phyloP scores from a whole-genome alignment of 768 basidiomycete genomes.

The Dictyophora rubrovolvata region DNA sequence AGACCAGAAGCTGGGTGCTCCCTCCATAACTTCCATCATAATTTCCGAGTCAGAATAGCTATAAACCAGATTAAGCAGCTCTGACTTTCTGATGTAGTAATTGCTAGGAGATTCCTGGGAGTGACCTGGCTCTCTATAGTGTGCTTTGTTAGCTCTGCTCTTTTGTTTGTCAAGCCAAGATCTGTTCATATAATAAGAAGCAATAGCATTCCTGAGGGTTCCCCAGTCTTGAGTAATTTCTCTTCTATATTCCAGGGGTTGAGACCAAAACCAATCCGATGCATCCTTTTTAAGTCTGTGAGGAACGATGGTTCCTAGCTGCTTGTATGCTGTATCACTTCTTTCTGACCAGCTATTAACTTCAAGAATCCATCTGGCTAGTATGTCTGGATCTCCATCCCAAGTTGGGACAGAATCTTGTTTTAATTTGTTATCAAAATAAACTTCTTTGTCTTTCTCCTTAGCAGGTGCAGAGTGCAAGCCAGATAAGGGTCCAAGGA shows the following conservation, averaged over 20 bases:
- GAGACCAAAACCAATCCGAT: slow-evolving; percentile 24
- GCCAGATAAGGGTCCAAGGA: too few relatives aligned
- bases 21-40: slow-evolving; percentile 27
- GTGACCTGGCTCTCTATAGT: slow-evolving; percentile 21
- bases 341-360: slow-evolving; percentile 18
- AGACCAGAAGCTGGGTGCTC: slow-evolving; percentile 22
- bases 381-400: slow-evolving; percentile 19
- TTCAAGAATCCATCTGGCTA: slow-evolving; percentile 19
- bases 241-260: slow-evolving; percentile 2
- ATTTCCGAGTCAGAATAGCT: slow-evolving; percentile 20
- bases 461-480: too few relatives aligned
- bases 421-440: slow-evolving; percentile 26
- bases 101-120: slow-evolving; percentile 23
- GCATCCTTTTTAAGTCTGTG: slow-evolving; percentile 14
- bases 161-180: slow-evolving; percentile 22
- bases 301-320: slow-evolving; percentile 24
- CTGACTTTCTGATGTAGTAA: slow-evolving; percentile 25
- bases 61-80: slow-evolving; percentile 15
- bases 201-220: slow-evolving; percentile 18
- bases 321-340: slow-evolving; percentile 15
- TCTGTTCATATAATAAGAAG: slow-evolving; percentile 25
- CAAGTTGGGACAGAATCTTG: slow-evolving; percentile 22
- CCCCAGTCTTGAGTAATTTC: slow-evolving; percentile 21
- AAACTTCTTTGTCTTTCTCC: slow-evolving; percentile 11
- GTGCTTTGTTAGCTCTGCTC: slow-evolving; percentile 17